These are phyloP conservation scores for Thoreauomyces humboldtii DNA, from an alignment of 192 early-diverging fungal genomes.

Conservation along the genomic window DNA sequence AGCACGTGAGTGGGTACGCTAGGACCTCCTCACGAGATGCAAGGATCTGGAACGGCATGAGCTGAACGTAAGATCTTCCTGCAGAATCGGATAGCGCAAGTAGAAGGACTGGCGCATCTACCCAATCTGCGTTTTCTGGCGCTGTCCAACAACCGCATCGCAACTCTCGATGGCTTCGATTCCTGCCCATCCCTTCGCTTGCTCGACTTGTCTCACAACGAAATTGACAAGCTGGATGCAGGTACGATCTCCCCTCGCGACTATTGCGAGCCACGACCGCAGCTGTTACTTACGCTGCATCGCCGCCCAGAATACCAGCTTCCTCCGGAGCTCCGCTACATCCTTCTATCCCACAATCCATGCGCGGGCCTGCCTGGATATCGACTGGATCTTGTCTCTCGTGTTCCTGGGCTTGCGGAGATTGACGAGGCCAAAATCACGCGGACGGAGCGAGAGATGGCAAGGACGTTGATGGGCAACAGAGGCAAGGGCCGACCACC, in stretches of 20 bases:
- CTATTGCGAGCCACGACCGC: no score
- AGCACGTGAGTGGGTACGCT: neutral
- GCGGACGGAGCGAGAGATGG: neutral
- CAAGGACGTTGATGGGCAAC: neutral
- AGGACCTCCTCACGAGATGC: neutral
- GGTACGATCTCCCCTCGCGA: no score
- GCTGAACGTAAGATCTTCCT: neutral
- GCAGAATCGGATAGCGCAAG: neutral
- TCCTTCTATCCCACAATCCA: neutral
- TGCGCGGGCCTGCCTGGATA: slow-evolving; percentile 10
- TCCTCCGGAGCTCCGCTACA: neutral
- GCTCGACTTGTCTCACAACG: slow-evolving; percentile 6
- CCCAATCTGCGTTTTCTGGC: slow-evolving; percentile 1
- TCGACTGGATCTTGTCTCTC: neutral
- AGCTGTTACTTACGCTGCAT: neutral
- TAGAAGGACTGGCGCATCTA: neutral
- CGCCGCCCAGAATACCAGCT: neutral
- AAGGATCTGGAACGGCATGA: neutral
- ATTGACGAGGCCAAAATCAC: slow-evolving; percentile 2
- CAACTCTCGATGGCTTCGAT: neutral
- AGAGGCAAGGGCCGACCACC: neutral
- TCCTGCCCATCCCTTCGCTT: neutral
- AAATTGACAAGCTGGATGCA: neutral
- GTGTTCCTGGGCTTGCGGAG: neutral
- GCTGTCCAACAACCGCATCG: slow-evolving; percentile 6